phyloP scores from a whole-genome alignment of 768 basidiomycete genomes.

The Lentinula lateritia region DNA sequence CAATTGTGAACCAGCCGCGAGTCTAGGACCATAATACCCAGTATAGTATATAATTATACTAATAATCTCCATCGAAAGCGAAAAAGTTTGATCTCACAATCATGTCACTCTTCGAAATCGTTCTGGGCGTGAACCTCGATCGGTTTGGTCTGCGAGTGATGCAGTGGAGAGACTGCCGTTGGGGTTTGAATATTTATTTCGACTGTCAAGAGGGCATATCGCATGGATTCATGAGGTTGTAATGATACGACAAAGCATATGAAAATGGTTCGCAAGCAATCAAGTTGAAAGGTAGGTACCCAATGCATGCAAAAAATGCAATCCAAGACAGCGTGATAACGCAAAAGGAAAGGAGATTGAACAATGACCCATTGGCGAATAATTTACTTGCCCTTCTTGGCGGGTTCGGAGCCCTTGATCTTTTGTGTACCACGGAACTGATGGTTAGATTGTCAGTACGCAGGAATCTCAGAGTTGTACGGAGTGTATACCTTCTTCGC shows the following conservation, averaged over 20 bases:
- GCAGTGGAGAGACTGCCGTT: too few species aligned
- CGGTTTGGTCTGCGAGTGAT: too few species aligned
- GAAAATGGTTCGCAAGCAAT: not conserved
- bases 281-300: not conserved
- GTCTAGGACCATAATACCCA: too few species aligned
- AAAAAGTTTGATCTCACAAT: too few species aligned
- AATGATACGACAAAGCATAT: constrained; percentile 1
- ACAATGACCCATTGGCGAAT: constrained; percentile 12
- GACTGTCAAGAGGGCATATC: constrained; percentile 5
- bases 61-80: too few species aligned
- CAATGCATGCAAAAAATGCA: not conserved
- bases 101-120: too few species aligned
- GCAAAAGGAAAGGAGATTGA: not conserved
- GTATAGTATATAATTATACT: too few species aligned
- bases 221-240: constrained; percentile 5
- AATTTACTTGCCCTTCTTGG: constrained; percentile 88
- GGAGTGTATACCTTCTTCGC: constrained; percentile 84
- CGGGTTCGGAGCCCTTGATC: constrained; percentile 84
- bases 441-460: constrained; percentile 11
- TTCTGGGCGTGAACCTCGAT: too few species aligned
- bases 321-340: constrained; percentile 1
- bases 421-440: constrained; percentile 96
- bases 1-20: too few species aligned
- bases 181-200: not conserved
- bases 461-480: constrained; percentile 6